phyloP scores from a whole-genome alignment of 1,284 basidiomycete species.

The Ustilago tritici region DNA sequence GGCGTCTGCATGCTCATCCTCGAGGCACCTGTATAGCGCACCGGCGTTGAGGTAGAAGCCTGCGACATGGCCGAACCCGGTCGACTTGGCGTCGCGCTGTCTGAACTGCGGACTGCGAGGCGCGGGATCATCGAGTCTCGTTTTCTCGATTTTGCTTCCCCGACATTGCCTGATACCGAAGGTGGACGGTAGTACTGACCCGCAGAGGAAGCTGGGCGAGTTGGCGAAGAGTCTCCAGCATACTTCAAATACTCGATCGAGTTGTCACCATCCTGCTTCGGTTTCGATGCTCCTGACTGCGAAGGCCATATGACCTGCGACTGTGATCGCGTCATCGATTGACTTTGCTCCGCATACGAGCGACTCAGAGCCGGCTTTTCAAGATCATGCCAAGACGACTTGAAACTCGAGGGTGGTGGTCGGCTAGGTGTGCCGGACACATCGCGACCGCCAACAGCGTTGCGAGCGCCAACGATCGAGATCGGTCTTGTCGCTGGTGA shows the following conservation, averaged over 20 bases:
- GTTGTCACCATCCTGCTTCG: slow-evolving; percentile 14
- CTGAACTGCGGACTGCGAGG: slow-evolving; percentile 34
- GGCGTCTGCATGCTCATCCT: slow-evolving; percentile 64
- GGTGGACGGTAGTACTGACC: slow-evolving; percentile 60
- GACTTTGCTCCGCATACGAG: slow-evolving; percentile 5
- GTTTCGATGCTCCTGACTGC: not conserved
- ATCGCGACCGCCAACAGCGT: slow-evolving; percentile 9
- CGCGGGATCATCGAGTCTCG: slow-evolving; percentile 57
- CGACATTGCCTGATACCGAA: slow-evolving; percentile 44
- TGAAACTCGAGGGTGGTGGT: slow-evolving; percentile 46
- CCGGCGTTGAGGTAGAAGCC: slow-evolving; percentile 37
- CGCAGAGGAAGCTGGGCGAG: slow-evolving; percentile 43
- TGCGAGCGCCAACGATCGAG: slow-evolving; percentile 24
- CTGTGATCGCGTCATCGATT: slow-evolving; percentile 40
- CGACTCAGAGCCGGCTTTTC: slow-evolving; percentile 8
- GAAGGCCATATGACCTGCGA: slow-evolving; percentile 41
- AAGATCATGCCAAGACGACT: slow-evolving; percentile 41
- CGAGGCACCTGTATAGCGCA: slow-evolving; percentile 48
- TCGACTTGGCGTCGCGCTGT: slow-evolving; percentile 28
- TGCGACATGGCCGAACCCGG: slow-evolving; percentile 61
- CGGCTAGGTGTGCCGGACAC: slow-evolving; percentile 33
- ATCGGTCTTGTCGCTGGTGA: slow-evolving; percentile 25
- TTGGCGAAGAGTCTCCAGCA: slow-evolving; percentile 7
- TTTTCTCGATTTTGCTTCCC: slow-evolving; percentile 39
- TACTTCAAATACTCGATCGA: slow-evolving; percentile 45